Conservation (phyloP, 129 eudicot genomes). For the Oenanthe sinensis region DNA sequence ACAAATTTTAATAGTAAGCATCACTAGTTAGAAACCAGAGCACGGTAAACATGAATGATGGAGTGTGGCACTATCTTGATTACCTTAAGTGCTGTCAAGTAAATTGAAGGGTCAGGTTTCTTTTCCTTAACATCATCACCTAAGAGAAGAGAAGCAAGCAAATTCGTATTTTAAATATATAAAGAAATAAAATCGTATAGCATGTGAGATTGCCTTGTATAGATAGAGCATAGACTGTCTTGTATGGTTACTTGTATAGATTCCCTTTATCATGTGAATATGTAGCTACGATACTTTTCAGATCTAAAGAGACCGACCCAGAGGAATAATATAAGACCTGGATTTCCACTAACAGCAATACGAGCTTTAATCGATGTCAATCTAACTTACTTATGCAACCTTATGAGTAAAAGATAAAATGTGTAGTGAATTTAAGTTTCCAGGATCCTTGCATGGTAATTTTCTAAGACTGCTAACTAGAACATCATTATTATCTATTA, state of each 20-base stretch:
- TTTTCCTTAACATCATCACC: conserved; percentile 98
- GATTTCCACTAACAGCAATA: neutral
- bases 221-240: neutral
- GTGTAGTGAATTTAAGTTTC: neutral
- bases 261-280: neutral
- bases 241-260: neutral
- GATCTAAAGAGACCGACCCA: neutral
- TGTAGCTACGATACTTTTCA: neutral
- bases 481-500: neutral
- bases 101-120: conserved; percentile 91
- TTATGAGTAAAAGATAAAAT: neutral
- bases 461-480: neutral
- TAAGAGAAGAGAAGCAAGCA: conserved; percentile 18
- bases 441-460: neutral
- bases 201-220: neutral
- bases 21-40: neutral
- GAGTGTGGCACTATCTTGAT: neutral
- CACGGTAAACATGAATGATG: neutral
- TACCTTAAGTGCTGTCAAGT: conserved; percentile 82
- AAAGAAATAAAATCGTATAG: too few species aligned
- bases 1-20: neutral
- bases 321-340: neutral
- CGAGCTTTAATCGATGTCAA: neutral
- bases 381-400: neutral
- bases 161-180: neutral